Base-by-base conservation (phyloP, 2,329 filamentous ascomycete species). In the Calonectria naviculata region DNA sequence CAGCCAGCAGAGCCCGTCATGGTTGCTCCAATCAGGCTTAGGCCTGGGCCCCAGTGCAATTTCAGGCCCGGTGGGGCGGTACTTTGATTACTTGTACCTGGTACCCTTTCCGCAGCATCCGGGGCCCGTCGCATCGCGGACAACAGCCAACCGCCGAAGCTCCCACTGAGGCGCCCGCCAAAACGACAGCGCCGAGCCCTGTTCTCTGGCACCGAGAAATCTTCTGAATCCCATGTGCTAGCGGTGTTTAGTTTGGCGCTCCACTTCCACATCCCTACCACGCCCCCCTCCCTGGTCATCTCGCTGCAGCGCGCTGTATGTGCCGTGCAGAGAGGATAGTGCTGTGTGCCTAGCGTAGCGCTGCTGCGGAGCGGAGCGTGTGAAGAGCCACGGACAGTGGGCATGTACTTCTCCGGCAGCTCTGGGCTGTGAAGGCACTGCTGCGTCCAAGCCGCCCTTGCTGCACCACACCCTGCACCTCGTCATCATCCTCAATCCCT, bases 21-120 rank as follows among this genome's bases (percentile, higher is more conserved):
- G 44, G 47, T 67, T 19, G n/a, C 36, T 38, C 73, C 68, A 73
- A 78, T 73, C 72, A 71, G 74, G 73, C 73, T 72, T 72, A 74
- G 71, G 19, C 72, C 56, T 56, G 54, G 54, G 75, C 71, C 71
- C 75, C 76, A 75, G 67, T 76, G 76, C 70, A 78, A 78, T 78
- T 76, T 78, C 76, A 74, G 69, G 72, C 68, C 61, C 49, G 34
- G 70, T 74, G 42, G 66, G 70, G 62, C 36, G 71, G 71, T 76
- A 78, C 77, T 68, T 72, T 70, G 61, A 58, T 65, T 66, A 68
- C 74, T 74, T 73, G 78, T 80, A 80, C 64, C 72, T 63, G 68
- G 68, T 73, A 67, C 74, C 67, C 75, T 73, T 78, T 73, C 78
- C 78, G 78, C 73, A 76, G 75, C 78, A 75, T 80, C 78, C 78